Evolutionary conservation across 805 yeast genomes (phyloP), one percentile per base, ranked within the genome.

Genomic region (Cyberlindnera xylosilytica): DNA sequence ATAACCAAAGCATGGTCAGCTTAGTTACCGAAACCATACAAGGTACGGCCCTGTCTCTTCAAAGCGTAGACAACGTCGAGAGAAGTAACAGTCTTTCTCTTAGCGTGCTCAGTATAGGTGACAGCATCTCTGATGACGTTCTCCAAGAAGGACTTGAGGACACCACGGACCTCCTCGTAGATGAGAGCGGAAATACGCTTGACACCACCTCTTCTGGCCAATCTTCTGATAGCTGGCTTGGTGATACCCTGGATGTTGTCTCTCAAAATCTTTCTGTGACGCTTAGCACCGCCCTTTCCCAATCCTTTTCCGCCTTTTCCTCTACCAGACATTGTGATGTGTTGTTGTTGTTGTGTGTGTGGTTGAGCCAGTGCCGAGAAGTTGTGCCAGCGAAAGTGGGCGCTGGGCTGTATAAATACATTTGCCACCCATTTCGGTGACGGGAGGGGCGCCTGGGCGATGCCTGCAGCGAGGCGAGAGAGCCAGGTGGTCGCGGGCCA

Each of bases 201-300:
- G 68, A 91, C 99, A 90, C 99, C 99, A 78, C 99, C 99, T 87
- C 99, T 89, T 84, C 99, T 91, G 41, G 99, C 99, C 65, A 91
- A 85, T 87, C 99, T 91, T 81, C 99, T 89, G 68, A 91, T 91
- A 68, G 99, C 99, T 69, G 99, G 99, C 83, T 91, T 91, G 53
- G 99, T 91, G 70, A 91, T 91, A 80, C 99, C 99, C 77, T 90
- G 97, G 61, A 93, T 91, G 91, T 91, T 93, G 74, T 93, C 99
- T 81, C 98, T 90, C 58, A 90, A 80, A 74, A 91, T 87, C 87
- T 90, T 90, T 83, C 98, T 88, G 89, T 91, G 99, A 76, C 99
- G 89, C 84, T 91, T 91, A 65, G 99, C 99, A 79, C 99, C 99
- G 77, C 97, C 98, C 79, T 93, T 93, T 68, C 99, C 99, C 64